Conservation (phyloP, 1,139 yeast genomes). For the Sugiyamaella japonica region DNA sequence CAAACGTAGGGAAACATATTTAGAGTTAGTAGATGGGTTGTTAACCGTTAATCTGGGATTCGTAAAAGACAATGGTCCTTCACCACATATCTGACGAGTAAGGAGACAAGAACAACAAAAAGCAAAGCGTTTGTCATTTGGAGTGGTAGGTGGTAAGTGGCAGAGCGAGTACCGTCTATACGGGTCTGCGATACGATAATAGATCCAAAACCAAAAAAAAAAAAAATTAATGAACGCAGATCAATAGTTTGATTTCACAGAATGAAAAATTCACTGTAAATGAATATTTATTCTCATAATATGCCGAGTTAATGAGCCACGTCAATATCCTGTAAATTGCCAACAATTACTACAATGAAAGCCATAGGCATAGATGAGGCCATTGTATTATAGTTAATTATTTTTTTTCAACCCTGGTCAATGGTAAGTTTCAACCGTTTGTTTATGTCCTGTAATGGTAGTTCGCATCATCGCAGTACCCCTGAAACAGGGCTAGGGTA, state of each 20-base stretch:
- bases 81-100: not conserved
- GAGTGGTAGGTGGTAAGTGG: not conserved
- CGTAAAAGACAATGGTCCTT: not conserved
- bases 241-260: too few relatives aligned
- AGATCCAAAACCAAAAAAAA: not conserved
- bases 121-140: too few relatives aligned
- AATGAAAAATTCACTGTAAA: too few relatives aligned
- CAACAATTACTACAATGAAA: too few relatives aligned
- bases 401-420: not conserved
- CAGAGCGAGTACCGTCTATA: not conserved
- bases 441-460: not conserved
- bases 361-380: too few relatives aligned
- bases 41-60: not conserved
- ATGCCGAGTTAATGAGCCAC: too few relatives aligned
- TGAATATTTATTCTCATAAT: too few relatives aligned
- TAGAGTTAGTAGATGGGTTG: not conserved
- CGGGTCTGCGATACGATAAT: not conserved
- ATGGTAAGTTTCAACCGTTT: not conserved
- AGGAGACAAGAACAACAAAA: not conserved
- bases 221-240: not conserved
- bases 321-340: too few relatives aligned
- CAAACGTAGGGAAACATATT: not conserved
- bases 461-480: not conserved
- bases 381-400: too few relatives aligned
- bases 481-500: constrained; percentile 3